Percentiles rank a stretch among this genome's conserved stretches.
phyloP scores from a whole-genome alignment of 176 grass and related monocot genomes.

The Paspalum vaginatum region DNA sequence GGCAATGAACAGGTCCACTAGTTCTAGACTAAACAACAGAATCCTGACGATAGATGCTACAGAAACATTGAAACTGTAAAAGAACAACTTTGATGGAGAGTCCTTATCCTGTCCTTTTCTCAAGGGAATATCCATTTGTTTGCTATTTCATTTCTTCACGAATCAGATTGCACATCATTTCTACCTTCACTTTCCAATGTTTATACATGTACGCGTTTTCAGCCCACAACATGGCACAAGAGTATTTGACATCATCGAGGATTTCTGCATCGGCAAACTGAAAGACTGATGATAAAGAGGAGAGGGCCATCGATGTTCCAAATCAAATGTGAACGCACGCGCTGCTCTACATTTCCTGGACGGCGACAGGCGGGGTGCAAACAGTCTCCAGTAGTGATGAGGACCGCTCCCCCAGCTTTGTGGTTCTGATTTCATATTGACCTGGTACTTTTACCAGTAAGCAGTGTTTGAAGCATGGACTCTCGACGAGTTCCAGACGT shows the following conservation, averaged over 20 bases:
- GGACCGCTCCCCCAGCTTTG: slow-evolving; percentile 21
- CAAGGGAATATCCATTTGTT: not conserved
- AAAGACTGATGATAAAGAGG: slow-evolving; percentile 44
- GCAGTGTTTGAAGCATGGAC: slow-evolving; percentile 31
- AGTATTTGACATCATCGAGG: slow-evolving; percentile 95
- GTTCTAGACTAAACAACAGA: slow-evolving; percentile 5
- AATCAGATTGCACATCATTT: not conserved
- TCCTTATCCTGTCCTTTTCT: slow-evolving; percentile 12
- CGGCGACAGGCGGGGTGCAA: slow-evolving; percentile 16
- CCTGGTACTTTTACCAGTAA: slow-evolving; percentile 31
- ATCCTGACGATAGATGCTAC: slow-evolving; percentile 23
- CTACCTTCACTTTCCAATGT: slow-evolving; percentile 2
- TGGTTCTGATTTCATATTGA: slow-evolving; percentile 50
- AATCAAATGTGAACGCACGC: slow-evolving; percentile 49
- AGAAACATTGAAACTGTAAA: not conserved
- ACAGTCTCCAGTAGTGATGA: not conserved
- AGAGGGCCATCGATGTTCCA: not conserved
- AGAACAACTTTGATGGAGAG: not conserved
- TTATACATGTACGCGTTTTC: slow-evolving; percentile 44
- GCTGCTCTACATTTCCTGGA: slow-evolving; percentile 10
- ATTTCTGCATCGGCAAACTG: slow-evolving; percentile 80
- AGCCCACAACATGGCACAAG: slow-evolving; percentile 78
- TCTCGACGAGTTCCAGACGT: slow-evolving; percentile 7
- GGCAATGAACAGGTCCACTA: not conserved
- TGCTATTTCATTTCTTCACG: slow-evolving; percentile 6